phyloP scores from a whole-genome alignment of 2,329 filamentous ascomycete species.

The Fusarium redolens region DNA sequence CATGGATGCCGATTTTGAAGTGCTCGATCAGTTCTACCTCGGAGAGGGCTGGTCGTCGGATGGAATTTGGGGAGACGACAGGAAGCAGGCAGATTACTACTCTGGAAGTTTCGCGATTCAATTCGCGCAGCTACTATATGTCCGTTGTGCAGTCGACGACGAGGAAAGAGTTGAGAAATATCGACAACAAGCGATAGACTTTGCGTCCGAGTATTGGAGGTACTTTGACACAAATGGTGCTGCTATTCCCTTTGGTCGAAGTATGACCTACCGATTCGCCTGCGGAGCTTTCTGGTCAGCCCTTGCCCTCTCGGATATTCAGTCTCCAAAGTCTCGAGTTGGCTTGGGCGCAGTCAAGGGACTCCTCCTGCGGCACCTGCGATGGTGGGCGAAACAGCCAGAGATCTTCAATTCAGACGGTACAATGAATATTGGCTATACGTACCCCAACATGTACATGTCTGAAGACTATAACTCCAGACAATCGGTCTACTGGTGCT shows the following conservation, averaged over 20 bases:
- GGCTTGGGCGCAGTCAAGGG: slow-evolving; percentile 58
- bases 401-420: slow-evolving; percentile 62
- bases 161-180: slow-evolving; percentile 43
- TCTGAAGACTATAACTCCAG: slow-evolving; percentile 67
- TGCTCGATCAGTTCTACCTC: slow-evolving; percentile 59
- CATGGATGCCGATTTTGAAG: slow-evolving; percentile 56
- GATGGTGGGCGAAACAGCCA: slow-evolving; percentile 58
- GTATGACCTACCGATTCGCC: slow-evolving; percentile 64
- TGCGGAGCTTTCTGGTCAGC: slow-evolving; percentile 62
- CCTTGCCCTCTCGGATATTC: slow-evolving; percentile 53
- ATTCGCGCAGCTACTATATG: neutral
- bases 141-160: neutral
- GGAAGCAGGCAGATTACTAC: slow-evolving; percentile 50
- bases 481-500: slow-evolving; percentile 65
- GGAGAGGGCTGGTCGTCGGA: slow-evolving; percentile 60
- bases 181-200: neutral
- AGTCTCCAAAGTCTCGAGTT: slow-evolving; percentile 56
- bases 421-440: slow-evolving; percentile 58
- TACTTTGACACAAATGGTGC: slow-evolving; percentile 61
- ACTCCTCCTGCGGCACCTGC: slow-evolving; percentile 60
- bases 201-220: slow-evolving; percentile 56
- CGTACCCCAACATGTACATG: slow-evolving; percentile 56
- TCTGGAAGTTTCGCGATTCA: slow-evolving; percentile 6
- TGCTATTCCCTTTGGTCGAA: slow-evolving; percentile 64
- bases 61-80: slow-evolving; percentile 52